Evolutionary conservation across 208 protist genomes (phyloP), one percentile per base, ranked within the genome.

Genomic region (Willaertia magna): DNA sequence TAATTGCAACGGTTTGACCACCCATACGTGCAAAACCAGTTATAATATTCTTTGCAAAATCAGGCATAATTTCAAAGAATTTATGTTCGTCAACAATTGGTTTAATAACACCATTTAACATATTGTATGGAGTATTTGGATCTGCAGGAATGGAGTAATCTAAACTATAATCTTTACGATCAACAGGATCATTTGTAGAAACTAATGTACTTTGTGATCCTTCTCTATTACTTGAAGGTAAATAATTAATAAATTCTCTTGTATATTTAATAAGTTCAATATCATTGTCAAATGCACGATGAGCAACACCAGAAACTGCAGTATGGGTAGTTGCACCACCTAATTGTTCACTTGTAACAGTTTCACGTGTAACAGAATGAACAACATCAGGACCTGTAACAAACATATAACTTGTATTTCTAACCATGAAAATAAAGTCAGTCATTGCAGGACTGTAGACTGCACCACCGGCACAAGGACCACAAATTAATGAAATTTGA

Each of bases 391-490:
- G 97, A 40, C 97, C 97, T 18, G 97, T 98, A 26, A 99, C 95
- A 87, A 98, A 99, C 90, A 99, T 93, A 91, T 98, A 97, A 40
- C 94, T 96, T n/a, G 94, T 96, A 84, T 97, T 87, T 43, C 95
- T 86, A 22, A 98, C 96, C 97, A 99, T 99, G 87, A 99, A 97
- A 39, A 91, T 96, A 87, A 97, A 98, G 91, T 99, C 97, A 49
- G 97, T 98, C 85, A 99, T 92, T 47, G 96, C 97, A 39, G 97
- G 96, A 47, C 76, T 82, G 91, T 95, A 95, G 74, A 93, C 92
- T 11, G 92, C 91, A 78, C 92, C 92, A 79, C 93, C 95, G 47
- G 97, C 96, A 88, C 95, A 98, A 44, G 96, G 96, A 22, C 97
- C 97, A 94, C 98, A 97, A 79, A 98, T 97, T 20, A 97, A 86